Percentiles rank a stretch among this genome's conserved stretches.
Conservation (phyloP, 2,329 filamentous ascomycete species). For the Colletotrichum sansevieriae region DNA sequence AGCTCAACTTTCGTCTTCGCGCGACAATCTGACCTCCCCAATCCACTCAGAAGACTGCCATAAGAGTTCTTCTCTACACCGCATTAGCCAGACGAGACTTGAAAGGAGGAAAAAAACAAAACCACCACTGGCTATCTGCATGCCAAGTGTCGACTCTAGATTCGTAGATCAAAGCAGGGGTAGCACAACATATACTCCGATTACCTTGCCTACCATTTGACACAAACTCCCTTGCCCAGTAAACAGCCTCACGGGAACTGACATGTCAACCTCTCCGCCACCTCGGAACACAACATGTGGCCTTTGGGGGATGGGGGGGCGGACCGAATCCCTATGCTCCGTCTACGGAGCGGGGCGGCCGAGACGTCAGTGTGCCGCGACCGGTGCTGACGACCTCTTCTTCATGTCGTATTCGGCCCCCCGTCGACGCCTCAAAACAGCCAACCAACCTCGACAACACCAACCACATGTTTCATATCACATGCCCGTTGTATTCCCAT, state of each 20-base stretch:
- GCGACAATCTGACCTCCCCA: not conserved
- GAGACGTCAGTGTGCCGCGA: not conserved
- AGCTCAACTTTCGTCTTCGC: not conserved
- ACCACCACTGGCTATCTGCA: not conserved
- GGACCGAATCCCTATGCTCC: not conserved
- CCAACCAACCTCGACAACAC: not conserved
- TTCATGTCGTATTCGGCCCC: too few species aligned
- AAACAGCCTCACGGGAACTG: constrained; percentile 2
- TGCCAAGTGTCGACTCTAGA: constrained; percentile 7
- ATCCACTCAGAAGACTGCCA: too few species aligned
- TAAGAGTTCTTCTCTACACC: too few species aligned
- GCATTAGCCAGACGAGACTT: too few species aligned
- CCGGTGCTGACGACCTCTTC: not conserved
- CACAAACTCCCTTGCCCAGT: not conserved
- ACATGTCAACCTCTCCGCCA: not conserved
- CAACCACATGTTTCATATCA: constrained; percentile 3
- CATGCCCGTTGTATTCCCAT: constrained; percentile 19
- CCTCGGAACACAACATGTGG: constrained; percentile 2
- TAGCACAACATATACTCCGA: not conserved
- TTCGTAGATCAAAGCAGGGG: not conserved
- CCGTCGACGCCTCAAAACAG: not conserved
- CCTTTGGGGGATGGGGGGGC: not conserved
- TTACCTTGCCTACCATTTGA: too few species aligned
- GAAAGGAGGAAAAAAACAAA: too few species aligned
- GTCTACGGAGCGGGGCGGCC: constrained; percentile 3